Base-by-base conservation (phyloP, 164 flowering plant species). In the Umbilicus rupestris region DNA sequence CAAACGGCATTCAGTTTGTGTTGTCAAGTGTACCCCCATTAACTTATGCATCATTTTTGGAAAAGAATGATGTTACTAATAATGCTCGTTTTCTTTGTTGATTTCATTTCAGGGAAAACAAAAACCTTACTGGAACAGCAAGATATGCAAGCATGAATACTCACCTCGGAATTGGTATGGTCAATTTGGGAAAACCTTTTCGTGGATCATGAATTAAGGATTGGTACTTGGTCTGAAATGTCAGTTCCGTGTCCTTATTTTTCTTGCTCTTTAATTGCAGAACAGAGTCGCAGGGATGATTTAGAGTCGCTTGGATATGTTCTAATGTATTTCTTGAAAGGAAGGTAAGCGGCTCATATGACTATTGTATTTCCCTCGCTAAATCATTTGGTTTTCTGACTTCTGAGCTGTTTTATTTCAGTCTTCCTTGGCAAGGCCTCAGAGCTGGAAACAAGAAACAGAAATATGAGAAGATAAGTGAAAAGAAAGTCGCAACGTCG, bases 71-170 rank as follows among this genome's bases (percentile, higher is more conserved):
- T 22, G 60, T 7, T 55, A n/a, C 2, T n/a, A n/a, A n/a, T n/a
- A n/a, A n/a, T n/a, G n/a, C n/a, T 60, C 5, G 20, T 60, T 39
- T 39, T 7, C 14, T 10, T 20, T 12, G 37, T 26, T 22, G 31
- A 15, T 20, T 68, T 22, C 58, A 37, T 66, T 70, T 66, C 87
- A 86, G 88, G 73, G 91, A 86, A 70, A 86, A 86, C 66, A 86
- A 86, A 69, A 86, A 83, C 73, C 78, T 86, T 83, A 86, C 91
- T 0, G 91, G 91, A 66, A 86, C 91, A 39, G 91, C 91, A 31
- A 81, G 91, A 78, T 86, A 84, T 75, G 88, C 88, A 5, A 86
- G 91, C 79, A 79, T 86, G 85, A 84, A 86, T 63, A 84, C 91
- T 68, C 91, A 86, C 72, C 87, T 84, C 62, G 91, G 91, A 67